phyloP scores from a whole-genome alignment of 441 rosid genomes.

The Melastoma candidum region DNA sequence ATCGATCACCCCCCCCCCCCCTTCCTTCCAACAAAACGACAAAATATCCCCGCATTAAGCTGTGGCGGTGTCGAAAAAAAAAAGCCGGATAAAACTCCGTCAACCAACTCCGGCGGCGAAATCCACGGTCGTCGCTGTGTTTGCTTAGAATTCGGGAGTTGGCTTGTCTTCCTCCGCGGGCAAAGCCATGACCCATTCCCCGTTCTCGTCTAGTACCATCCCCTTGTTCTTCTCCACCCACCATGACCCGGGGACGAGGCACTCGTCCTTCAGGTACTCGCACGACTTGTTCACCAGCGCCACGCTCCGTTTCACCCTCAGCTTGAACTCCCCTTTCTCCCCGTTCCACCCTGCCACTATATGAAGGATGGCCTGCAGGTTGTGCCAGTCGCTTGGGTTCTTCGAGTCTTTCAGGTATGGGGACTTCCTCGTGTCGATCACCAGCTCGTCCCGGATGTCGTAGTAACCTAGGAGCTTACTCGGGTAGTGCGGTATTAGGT shows the following conservation, averaged over 20 bases:
- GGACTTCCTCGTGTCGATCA: slow-evolving; percentile 64
- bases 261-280: slow-evolving; percentile 61
- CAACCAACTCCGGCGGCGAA: too few relatives aligned
- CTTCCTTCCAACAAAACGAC: too few relatives aligned
- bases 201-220: slow-evolving; percentile 38
- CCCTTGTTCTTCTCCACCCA: slow-evolving; percentile 93
- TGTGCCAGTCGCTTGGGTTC: slow-evolving; percentile 78
- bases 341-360: slow-evolving; percentile 80
- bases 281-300: slow-evolving; percentile 77
- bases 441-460: slow-evolving; percentile 32
- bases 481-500: slow-evolving; percentile 62
- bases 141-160: slow-evolving; percentile 31
- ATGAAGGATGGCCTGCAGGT: slow-evolving; percentile 78
- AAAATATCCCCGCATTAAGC: too few relatives aligned
- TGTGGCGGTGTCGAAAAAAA: too few relatives aligned
- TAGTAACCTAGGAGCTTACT: slow-evolving; percentile 46
- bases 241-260: slow-evolving; percentile 64
- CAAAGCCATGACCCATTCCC: slow-evolving; percentile 48
- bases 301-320: slow-evolving; percentile 69
- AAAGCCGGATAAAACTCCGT: too few relatives aligned
- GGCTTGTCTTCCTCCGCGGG: slow-evolving; percentile 52
- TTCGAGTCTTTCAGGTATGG: slow-evolving; percentile 53
- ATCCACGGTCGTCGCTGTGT: too few relatives aligned
- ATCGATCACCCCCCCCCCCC: too few relatives aligned
- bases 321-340: slow-evolving; percentile 36